A percentile compares a stretch with the other conserved stretches of the same genome.
These are phyloP conservation scores for Amesomyces nigricolor DNA, from an alignment of 2,329 filamentous ascomycete genomes.

Conservation along the genomic window DNA sequence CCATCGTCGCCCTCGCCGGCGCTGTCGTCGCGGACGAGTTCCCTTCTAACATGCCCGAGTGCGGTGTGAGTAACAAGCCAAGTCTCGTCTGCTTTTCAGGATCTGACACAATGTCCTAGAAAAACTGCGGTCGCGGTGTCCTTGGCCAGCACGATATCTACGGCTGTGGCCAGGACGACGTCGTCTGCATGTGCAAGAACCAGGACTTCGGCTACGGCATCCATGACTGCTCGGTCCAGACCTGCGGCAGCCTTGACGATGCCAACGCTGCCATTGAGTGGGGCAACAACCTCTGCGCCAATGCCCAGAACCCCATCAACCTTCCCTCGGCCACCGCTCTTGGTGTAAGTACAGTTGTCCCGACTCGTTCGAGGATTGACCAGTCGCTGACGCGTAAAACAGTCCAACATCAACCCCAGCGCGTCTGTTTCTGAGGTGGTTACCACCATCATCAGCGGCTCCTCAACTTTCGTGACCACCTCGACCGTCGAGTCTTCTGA, in stretches of 20 bases:
- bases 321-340: slow-evolving; percentile 7
- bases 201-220: slow-evolving; percentile 44
- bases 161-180: slow-evolving; percentile 39
- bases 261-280: slow-evolving; percentile 36
- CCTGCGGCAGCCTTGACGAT: slow-evolving; percentile 34
- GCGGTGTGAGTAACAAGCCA: slow-evolving; percentile 44
- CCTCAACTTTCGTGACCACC: slow-evolving; percentile 13
- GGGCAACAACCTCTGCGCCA: slow-evolving; percentile 37
- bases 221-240: slow-evolving; percentile 45
- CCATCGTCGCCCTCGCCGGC: slow-evolving; percentile 37
- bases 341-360: slow-evolving; percentile 9
- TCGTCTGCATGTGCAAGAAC: slow-evolving; percentile 44
- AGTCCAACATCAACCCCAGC: too few species aligned
- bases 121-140: slow-evolving; percentile 48
- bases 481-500: slow-evolving; percentile 15
- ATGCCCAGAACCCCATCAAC: slow-evolving; percentile 32
- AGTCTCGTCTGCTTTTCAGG: slow-evolving; percentile 11
- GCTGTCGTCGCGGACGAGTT: slow-evolving; percentile 37
- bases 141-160: slow-evolving; percentile 40
- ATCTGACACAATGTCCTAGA: slow-evolving; percentile 30
- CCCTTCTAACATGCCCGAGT: slow-evolving; percentile 40
- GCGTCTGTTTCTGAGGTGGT: slow-evolving; percentile 2
- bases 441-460: slow-evolving; percentile 16
- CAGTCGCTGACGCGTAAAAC: not conserved
- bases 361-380: not conserved